Evolutionary conservation across 441 rosid genomes (phyloP).

Genomic region (Erysimum cheiri): DNA sequence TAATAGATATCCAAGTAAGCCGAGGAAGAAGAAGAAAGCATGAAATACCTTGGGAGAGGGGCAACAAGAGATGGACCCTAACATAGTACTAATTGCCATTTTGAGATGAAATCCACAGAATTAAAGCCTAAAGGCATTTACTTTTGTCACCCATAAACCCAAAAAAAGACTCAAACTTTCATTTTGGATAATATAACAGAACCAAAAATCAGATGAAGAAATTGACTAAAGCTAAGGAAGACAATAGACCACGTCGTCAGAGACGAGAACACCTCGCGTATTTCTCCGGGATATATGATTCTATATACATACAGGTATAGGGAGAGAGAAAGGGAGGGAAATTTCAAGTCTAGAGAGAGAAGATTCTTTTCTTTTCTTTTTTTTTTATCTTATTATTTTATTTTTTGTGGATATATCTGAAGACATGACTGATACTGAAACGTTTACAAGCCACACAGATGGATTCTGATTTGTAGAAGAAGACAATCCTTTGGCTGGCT

Average conservation of each 20-base stretch:
- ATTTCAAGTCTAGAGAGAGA: conserved; percentile 25
- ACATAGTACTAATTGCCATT: conserved; percentile 51
- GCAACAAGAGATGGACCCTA: conserved; percentile 62
- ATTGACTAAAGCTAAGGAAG: conserved; percentile 43
- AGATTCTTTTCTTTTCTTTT: conserved; percentile 18
- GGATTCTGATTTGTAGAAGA: conserved; percentile 41
- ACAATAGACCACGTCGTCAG: conserved; percentile 49
- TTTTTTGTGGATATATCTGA: conserved; percentile 44
- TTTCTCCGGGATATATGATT: conserved; percentile 24
- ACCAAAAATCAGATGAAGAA: conserved; percentile 8
- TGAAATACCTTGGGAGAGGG: conserved; percentile 59
- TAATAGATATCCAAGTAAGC: not conserved
- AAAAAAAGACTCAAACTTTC: conserved; percentile 2
- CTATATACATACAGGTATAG: conserved; percentile 3
- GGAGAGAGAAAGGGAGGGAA: conserved; percentile 29
- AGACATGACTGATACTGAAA: conserved; percentile 25
- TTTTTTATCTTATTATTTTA: not conserved
- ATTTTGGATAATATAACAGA: conserved; percentile 21
- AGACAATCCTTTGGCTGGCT: conserved; percentile 21
- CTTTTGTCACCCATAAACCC: conserved; percentile 40
- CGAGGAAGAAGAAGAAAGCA: conserved; percentile 25
- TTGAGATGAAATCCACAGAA: conserved; percentile 33
- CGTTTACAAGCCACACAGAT: conserved; percentile 44
- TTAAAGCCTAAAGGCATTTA: conserved; percentile 37
- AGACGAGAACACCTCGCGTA: conserved; percentile 24